Evolutionary conservation across 1,284 basidiomycete species (phyloP).

Genomic region (Exobasidium cylindrosporum): DNA sequence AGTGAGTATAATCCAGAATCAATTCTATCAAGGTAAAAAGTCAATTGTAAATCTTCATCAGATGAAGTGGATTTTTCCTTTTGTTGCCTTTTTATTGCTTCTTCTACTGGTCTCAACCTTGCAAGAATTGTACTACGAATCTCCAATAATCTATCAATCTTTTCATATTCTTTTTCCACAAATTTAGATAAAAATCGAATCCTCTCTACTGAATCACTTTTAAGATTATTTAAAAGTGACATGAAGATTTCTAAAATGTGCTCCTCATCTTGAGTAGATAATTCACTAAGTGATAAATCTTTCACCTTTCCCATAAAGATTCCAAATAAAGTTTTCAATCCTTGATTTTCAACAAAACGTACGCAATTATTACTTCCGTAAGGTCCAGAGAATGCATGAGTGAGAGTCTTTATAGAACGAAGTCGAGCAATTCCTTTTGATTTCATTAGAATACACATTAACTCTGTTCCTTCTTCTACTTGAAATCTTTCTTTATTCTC

Average conservation of each 20-base stretch:
- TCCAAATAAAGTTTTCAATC: constrained; percentile 83
- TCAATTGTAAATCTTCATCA: constrained; percentile 65
- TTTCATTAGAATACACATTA: constrained; percentile 88
- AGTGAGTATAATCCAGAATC: constrained; percentile 83
- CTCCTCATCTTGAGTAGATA: constrained; percentile 65
- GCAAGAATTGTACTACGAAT: constrained; percentile 69
- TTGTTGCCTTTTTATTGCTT: constrained; percentile 67
- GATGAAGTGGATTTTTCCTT: constrained; percentile 65
- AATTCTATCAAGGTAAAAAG: constrained; percentile 76
- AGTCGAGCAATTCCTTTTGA: constrained; percentile 68
- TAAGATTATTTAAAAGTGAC: constrained; percentile 82
- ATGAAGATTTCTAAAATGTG: constrained; percentile 84
- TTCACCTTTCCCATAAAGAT: constrained; percentile 67
- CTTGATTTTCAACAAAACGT: constrained; percentile 80
- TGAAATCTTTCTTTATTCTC: constrained; percentile 81
- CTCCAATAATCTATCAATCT: constrained; percentile 86
- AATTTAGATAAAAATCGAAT: constrained; percentile 88
- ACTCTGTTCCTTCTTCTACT: constrained; percentile 86
- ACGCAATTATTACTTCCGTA: constrained; percentile 66
- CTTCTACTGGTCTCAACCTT: constrained; percentile 65
- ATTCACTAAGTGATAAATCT: neutral
- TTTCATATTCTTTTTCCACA: constrained; percentile 84
- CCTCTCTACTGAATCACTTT: constrained; percentile 76
- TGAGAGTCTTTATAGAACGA: constrained; percentile 67
- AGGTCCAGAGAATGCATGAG: constrained; percentile 87